These are phyloP conservation scores for Flueggea neowawraea DNA, from an alignment of 441 rosid genomes.

Conservation along the genomic window DNA sequence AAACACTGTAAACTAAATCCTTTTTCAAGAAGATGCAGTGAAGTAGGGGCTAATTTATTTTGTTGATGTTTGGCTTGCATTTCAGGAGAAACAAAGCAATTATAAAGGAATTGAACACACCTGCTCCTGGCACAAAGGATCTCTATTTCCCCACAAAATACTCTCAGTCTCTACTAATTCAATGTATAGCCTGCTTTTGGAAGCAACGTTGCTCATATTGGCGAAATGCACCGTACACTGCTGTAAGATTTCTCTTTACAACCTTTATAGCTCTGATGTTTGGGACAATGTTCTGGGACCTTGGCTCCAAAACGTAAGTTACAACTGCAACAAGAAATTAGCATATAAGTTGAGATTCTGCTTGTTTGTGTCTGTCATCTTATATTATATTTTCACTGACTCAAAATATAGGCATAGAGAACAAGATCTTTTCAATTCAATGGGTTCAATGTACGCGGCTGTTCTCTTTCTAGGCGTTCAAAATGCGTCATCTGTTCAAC, in stretches of 20 bases:
- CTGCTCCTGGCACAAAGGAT: slow-evolving; percentile 60
- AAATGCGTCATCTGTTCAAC: slow-evolving; percentile 53
- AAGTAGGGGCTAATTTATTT: not conserved
- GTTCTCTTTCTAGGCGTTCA: slow-evolving; percentile 62
- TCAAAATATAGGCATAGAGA: slow-evolving; percentile 17
- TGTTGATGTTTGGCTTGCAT: not conserved
- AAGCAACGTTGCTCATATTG: slow-evolving; percentile 81
- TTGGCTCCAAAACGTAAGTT: slow-evolving; percentile 60
- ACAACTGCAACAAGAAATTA: not conserved
- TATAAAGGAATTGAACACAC: slow-evolving; percentile 46
- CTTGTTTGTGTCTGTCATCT: not conserved
- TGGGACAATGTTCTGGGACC: slow-evolving; percentile 82
- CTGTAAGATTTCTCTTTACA: slow-evolving; percentile 69
- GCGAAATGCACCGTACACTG: slow-evolving; percentile 81
- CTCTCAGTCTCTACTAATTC: slow-evolving; percentile 58
- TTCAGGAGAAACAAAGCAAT: slow-evolving; percentile 76
- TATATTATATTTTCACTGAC: not conserved
- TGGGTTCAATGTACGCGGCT: slow-evolving; percentile 70
- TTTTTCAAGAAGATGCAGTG: not conserved
- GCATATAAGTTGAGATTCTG: not conserved
- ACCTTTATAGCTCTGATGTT: slow-evolving; percentile 60
- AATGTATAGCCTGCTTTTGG: slow-evolving; percentile 79
- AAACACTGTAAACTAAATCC: no score
- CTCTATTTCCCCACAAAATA: slow-evolving; percentile 56
- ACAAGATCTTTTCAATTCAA: slow-evolving; percentile 55